These are phyloP conservation scores for Quercus mongolica DNA, from an alignment of 306 rosid genomes.

Conservation along the genomic window DNA sequence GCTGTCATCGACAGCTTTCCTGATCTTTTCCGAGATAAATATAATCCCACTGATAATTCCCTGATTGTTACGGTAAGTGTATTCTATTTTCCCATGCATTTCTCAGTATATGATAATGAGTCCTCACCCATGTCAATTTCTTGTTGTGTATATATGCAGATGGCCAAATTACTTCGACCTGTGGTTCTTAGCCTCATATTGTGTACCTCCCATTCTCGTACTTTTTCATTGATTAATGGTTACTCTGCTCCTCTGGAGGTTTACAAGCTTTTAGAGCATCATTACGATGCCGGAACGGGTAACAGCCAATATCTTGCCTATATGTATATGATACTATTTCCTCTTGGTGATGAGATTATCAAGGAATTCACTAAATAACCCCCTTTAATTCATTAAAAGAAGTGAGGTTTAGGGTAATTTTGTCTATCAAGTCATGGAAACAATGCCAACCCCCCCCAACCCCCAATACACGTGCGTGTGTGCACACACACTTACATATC, in stretches of 20 bases:
- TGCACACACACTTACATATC: neutral
- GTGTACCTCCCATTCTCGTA: slow-evolving; percentile 87
- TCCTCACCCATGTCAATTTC: slow-evolving; percentile 8
- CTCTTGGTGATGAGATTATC: slow-evolving; percentile 5
- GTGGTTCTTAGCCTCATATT: slow-evolving; percentile 73
- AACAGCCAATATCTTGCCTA: slow-evolving; percentile 19
- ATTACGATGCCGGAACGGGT: slow-evolving; percentile 67
- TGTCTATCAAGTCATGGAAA: neutral
- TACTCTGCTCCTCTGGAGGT: slow-evolving; percentile 90
- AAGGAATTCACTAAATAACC: neutral
- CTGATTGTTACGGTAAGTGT: slow-evolving; percentile 52
- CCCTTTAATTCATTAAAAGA: neutral
- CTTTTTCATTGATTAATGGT: slow-evolving; percentile 89
- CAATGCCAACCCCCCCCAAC: too few relatives aligned
- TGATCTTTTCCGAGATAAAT: slow-evolving; percentile 69
- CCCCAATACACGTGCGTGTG: too few relatives aligned
- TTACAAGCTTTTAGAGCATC: slow-evolving; percentile 88
- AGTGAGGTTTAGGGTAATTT: neutral
- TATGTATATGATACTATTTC: neutral
- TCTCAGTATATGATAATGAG: slow-evolving; percentile 9
- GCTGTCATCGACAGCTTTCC: slow-evolving; percentile 97
- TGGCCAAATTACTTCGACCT: slow-evolving; percentile 76
- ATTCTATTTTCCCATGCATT: neutral
- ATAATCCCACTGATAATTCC: slow-evolving; percentile 43
- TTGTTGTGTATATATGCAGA: slow-evolving; percentile 38